A percentile compares a stretch with the other conserved stretches of the same genome.
Conservation (phyloP, 495 filamentous ascomycete genomes). For the Delitschia confertaspora region DNA sequence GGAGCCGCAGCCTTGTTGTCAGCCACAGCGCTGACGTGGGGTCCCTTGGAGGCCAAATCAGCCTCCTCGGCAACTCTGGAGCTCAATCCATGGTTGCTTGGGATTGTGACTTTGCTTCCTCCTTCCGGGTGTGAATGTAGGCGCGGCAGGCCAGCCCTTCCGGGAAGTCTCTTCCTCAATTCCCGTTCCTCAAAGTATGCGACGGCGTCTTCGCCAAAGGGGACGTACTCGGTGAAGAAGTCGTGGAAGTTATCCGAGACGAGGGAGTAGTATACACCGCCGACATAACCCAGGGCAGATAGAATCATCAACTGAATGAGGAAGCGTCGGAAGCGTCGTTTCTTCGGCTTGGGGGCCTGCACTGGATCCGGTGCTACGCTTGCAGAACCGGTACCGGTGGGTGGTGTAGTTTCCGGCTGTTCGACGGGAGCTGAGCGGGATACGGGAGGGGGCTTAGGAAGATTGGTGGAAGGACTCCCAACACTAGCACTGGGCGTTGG, state of each 20-base stretch:
- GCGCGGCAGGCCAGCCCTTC: constrained; percentile 47
- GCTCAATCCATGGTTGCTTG: constrained; percentile 74
- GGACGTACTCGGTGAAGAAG: constrained; percentile 96
- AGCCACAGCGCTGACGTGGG: constrained; percentile 33
- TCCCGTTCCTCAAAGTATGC: constrained; percentile 96
- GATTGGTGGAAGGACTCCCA: constrained; percentile 49
- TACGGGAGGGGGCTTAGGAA: constrained; percentile 50
- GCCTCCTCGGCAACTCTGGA: constrained; percentile 63
- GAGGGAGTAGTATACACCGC: constrained; percentile 82
- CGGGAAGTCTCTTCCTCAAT: constrained; percentile 84
- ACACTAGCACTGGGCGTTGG: constrained; percentile 30
- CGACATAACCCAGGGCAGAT: constrained; percentile 67
- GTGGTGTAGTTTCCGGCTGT: constrained; percentile 32
- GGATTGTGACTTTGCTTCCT: constrained; percentile 69
- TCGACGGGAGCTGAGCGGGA: constrained; percentile 13
- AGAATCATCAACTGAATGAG: constrained; percentile 64
- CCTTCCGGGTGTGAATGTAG: constrained; percentile 38
- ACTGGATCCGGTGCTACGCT: constrained; percentile 37
- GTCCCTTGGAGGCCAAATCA: constrained; percentile 26
- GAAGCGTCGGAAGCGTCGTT: constrained; percentile 67
- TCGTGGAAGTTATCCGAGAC: constrained; percentile 97
- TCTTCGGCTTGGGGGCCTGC: constrained; percentile 48
- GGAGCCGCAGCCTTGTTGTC: constrained; percentile 5
- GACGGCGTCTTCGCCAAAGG: constrained; percentile 88
- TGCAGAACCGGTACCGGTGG: constrained; percentile 34